phyloP scores from a whole-genome alignment of 441 rosid genomes.

The Lepidium campestre region DNA sequence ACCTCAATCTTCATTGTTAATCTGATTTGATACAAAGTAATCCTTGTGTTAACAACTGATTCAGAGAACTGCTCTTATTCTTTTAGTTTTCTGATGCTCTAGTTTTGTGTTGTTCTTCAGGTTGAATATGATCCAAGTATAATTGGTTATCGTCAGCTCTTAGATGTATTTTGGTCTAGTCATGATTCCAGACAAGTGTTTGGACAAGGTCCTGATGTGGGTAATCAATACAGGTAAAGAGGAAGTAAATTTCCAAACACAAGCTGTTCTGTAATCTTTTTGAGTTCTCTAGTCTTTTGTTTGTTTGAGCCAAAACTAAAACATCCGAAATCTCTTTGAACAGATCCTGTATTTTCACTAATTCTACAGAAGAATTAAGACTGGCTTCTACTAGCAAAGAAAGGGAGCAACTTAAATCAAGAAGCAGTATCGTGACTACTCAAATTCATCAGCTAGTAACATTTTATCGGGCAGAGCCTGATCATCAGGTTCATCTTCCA shows the following conservation, averaged over 20 bases:
- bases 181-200: slow-evolving; percentile 85
- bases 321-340: neutral
- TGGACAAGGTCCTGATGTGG: slow-evolving; percentile 98
- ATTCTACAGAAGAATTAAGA: slow-evolving; percentile 74
- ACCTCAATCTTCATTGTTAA: neutral
- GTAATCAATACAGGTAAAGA: slow-evolving; percentile 69
- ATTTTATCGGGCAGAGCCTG: slow-evolving; percentile 83
- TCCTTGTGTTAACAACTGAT: neutral
- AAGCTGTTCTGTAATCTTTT: neutral
- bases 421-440: slow-evolving; percentile 65
- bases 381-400: slow-evolving; percentile 72
- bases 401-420: slow-evolving; percentile 70
- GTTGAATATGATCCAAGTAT: slow-evolving; percentile 75
- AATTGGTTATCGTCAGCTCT: slow-evolving; percentile 54
- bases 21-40: neutral
- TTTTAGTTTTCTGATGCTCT: neutral
- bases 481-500: slow-evolving; percentile 64
- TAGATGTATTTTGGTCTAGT: slow-evolving; percentile 83
- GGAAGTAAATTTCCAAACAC: neutral
- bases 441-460: slow-evolving; percentile 60
- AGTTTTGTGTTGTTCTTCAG: slow-evolving; percentile 30
- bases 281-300: neutral
- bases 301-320: neutral
- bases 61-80: neutral
- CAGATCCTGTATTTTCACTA: slow-evolving; percentile 79